phyloP scores from a whole-genome alignment of 1,284 basidiomycete species.

The Exobasidium cylindrosporum region DNA sequence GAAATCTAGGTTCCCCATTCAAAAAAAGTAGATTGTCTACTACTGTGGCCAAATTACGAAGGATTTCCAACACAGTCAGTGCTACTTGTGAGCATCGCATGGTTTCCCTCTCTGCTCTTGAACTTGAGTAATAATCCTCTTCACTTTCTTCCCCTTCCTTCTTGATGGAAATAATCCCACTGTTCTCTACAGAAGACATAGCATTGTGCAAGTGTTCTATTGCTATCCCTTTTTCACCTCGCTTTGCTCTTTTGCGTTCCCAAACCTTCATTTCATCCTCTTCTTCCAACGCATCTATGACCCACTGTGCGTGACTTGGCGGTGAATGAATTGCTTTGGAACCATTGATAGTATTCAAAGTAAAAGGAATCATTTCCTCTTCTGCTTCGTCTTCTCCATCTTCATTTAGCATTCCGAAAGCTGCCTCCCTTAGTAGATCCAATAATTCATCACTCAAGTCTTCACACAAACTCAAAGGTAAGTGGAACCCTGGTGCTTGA shows the following conservation, averaged over 20 bases:
- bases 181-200: background rate
- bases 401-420: constrained; percentile 60
- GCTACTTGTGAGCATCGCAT: constrained; percentile 63
- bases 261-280: constrained; percentile 41
- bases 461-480: constrained; percentile 67
- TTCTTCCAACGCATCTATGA: constrained; percentile 41
- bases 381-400: constrained; percentile 43
- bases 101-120: constrained; percentile 24
- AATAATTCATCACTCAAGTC: constrained; percentile 84
- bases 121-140: background rate
- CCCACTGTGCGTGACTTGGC: constrained; percentile 40
- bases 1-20: constrained; percentile 16
- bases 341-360: background rate
- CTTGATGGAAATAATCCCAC: background rate
- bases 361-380: background rate
- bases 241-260: constrained; percentile 20
- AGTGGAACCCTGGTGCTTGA: constrained; percentile 65
- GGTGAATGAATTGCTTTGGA: background rate
- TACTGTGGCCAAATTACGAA: constrained; percentile 78
- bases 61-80: constrained; percentile 71
- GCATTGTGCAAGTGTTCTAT: background rate
- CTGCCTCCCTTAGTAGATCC: constrained; percentile 78
- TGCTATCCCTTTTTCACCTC: background rate
- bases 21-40: constrained; percentile 71
- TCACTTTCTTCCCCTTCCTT: constrained; percentile 7